Evolutionary conservation across 768 basidiomycete species (phyloP).

Genomic region (Calocera viscosa): DNA sequence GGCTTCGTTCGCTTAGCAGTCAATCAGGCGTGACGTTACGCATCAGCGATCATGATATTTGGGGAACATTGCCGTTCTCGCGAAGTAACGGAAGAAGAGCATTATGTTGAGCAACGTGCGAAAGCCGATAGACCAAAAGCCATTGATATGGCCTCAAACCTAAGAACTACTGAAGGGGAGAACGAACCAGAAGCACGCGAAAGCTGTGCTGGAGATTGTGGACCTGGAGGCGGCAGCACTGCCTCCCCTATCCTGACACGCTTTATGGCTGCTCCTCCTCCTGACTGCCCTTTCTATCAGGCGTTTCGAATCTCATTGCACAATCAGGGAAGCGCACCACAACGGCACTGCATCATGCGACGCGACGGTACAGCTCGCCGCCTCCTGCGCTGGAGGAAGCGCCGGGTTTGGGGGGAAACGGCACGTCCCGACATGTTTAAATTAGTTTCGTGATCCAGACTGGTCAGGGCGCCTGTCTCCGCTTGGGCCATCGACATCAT

Average conservation of each 20-base stretch:
- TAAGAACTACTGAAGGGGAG: neutral
- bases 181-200: neutral
- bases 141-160: no score
- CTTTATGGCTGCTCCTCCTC: neutral
- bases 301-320: conserved; percentile 3
- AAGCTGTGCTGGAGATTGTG: neutral
- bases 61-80: no score
- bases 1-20: no score
- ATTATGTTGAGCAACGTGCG: no score
- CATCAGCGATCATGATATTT: no score
- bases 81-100: no score
- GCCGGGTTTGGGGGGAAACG: neutral
- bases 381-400: neutral
- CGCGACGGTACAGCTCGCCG: neutral
- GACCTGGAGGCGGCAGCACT: neutral
- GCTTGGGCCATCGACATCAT: neutral
- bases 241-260: neutral
- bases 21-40: no score
- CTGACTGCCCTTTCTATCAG: neutral
- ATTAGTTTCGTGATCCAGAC: neutral
- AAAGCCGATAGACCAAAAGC: no score
- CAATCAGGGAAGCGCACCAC: neutral
- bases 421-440: neutral
- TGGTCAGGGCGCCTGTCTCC: neutral
- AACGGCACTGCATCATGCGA: conserved; percentile 8